These are phyloP conservation scores for Hansenula anomala DNA, from an alignment of 1,139 yeast species.

Conservation along the genomic window DNA sequence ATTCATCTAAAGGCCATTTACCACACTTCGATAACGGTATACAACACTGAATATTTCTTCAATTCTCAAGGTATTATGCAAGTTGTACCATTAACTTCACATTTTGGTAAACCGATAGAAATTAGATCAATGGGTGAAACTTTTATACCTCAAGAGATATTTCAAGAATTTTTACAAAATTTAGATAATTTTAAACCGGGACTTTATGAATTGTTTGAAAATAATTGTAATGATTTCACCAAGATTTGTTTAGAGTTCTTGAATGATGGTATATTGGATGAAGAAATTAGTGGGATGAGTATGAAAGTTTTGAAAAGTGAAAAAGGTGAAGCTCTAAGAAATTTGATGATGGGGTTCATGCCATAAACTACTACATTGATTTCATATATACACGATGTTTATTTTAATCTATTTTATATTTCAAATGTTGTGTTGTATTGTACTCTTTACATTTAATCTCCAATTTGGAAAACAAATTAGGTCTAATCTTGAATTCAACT, in stretches of 20 bases:
- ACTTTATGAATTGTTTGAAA: background rate
- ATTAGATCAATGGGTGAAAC: background rate
- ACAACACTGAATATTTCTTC: background rate
- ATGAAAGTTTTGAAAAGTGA: background rate
- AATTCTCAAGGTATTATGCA: background rate
- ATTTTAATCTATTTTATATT: background rate
- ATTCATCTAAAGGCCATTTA: background rate
- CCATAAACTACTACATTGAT: background rate
- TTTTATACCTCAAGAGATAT: background rate
- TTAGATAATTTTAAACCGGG: background rate
- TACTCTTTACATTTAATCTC: background rate
- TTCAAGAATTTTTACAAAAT: background rate
- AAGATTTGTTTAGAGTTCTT: background rate
- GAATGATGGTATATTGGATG: background rate
- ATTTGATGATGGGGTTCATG: background rate
- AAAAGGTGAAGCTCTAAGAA: background rate
- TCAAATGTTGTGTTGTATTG: background rate
- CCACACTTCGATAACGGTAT: conserved; percentile 1
- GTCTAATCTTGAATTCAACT: background rate
- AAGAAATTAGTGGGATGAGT: conserved; percentile 1
- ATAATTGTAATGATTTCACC: conserved; percentile 3
- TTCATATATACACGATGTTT: background rate
- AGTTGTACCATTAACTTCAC: background rate
- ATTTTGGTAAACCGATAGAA: conserved; percentile 1
- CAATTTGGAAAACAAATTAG: background rate